These are phyloP conservation scores for Xylaria venustula DNA, from an alignment of 495 filamentous ascomycete species.

Conservation along the genomic window DNA sequence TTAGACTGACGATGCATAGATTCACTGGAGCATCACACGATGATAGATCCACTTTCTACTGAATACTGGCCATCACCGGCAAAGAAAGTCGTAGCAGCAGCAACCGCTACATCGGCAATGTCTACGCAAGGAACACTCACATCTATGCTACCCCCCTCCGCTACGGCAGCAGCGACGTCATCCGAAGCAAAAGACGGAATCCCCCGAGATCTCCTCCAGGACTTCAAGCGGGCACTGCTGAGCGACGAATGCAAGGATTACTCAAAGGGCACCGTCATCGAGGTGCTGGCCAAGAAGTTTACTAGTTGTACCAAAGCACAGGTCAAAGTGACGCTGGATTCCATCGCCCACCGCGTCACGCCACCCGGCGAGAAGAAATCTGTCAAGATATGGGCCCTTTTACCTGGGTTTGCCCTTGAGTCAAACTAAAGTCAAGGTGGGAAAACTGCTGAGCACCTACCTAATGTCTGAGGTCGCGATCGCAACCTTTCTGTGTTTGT, in stretches of 20 bases:
- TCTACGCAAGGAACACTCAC: neutral
- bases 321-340: constrained; percentile 69
- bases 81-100: constrained; percentile 16
- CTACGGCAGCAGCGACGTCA: neutral
- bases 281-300: constrained; percentile 72
- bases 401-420: constrained; percentile 1
- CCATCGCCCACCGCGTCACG: constrained; percentile 62
- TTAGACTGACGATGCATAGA: constrained; percentile 27
- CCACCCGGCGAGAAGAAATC: constrained; percentile 44
- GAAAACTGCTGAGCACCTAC: no score
- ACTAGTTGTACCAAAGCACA: constrained; percentile 67
- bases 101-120: neutral
- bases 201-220: constrained; percentile 61
- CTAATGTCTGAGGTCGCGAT: neutral
- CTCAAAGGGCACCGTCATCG: constrained; percentile 72
- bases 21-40: constrained; percentile 39
- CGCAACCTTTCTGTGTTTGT: neutral
- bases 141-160: constrained; percentile 22
- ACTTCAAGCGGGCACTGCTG: constrained; percentile 70
- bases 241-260: constrained; percentile 55
- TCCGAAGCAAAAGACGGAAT: constrained; percentile 46
- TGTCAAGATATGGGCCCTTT: constrained; percentile 24
- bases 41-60: constrained; percentile 82
- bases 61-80: constrained; percentile 67
- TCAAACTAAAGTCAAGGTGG: no score